phyloP scores from a whole-genome alignment of 768 basidiomycete genomes.

The Serendipita indica region DNA sequence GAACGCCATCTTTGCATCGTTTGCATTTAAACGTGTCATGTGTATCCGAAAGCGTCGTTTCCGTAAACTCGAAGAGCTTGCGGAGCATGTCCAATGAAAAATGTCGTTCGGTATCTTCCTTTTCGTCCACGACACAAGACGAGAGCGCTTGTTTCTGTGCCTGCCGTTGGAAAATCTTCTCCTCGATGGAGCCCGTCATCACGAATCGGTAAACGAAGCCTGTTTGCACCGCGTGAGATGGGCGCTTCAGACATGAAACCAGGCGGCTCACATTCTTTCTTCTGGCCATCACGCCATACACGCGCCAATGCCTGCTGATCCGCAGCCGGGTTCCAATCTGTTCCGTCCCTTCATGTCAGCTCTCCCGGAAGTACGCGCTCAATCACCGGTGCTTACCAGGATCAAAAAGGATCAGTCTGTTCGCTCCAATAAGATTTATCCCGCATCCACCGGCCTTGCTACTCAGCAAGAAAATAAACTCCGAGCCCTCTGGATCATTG shows the following conservation, averaged over 20 bases:
- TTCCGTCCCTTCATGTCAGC: slow-evolving; percentile 1
- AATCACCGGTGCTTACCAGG: slow-evolving; percentile 42
- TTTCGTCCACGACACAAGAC: slow-evolving; percentile 95
- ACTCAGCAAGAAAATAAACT: slow-evolving; percentile 87
- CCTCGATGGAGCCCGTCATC: slow-evolving; percentile 92
- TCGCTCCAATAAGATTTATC: slow-evolving; percentile 93
- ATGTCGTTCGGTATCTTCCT: slow-evolving; percentile 88
- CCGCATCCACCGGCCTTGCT: slow-evolving; percentile 94
- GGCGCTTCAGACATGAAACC: too few species aligned
- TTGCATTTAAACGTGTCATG: slow-evolving; percentile 98
- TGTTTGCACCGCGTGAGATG: slow-evolving; percentile 25
- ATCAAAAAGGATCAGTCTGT: slow-evolving; percentile 89
- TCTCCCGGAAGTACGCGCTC: background rate
- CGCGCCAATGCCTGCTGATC: slow-evolving; percentile 97
- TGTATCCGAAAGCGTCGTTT: slow-evolving; percentile 76
- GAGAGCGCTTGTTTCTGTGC: slow-evolving; percentile 93
- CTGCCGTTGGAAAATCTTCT: slow-evolving; percentile 98
- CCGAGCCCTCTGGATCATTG: slow-evolving; percentile 83
- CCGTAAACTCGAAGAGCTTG: slow-evolving; percentile 84
- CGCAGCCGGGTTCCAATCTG: slow-evolving; percentile 97
- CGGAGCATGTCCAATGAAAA: slow-evolving; percentile 81
- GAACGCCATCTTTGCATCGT: slow-evolving; percentile 74
- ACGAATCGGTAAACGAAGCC: slow-evolving; percentile 99
- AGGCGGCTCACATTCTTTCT: slow-evolving; percentile 78
- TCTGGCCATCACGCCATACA: slow-evolving; percentile 99